A percentile compares a stretch with the other conserved stretches of the same genome.
These are phyloP conservation scores for Lactarius psammicola DNA, from an alignment of 768 basidiomycete genomes.

Conservation along the genomic window DNA sequence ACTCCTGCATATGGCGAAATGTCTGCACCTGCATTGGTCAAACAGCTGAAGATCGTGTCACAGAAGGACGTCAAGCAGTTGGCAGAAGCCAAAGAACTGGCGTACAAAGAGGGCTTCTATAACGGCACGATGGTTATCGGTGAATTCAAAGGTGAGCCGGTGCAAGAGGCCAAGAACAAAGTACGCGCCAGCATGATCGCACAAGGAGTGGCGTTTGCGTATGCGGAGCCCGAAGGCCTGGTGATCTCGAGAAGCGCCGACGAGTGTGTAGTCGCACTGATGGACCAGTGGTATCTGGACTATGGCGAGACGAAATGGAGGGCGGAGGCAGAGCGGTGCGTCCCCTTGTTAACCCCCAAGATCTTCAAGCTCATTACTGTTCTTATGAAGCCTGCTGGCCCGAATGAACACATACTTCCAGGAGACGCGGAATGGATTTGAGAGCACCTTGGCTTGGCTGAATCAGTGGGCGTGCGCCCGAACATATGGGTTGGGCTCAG, in stretches of 20 bases:
- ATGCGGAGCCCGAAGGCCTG: conserved; percentile 92
- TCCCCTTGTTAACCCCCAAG: conserved; percentile 25
- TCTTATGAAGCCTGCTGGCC: conserved; percentile 57
- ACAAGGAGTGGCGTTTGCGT: conserved; percentile 75
- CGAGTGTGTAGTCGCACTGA: conserved; percentile 95
- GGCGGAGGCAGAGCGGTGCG: conserved; percentile 76
- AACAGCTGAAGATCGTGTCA: conserved; percentile 90
- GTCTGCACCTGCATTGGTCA: conserved; percentile 78
- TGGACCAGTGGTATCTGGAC: conserved; percentile 99
- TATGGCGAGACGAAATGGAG: conserved; percentile 94
- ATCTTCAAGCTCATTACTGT: conserved; percentile 6
- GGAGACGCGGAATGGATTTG: conserved; percentile 93
- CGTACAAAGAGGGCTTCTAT: conserved; percentile 99
- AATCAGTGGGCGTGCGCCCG: conserved; percentile 99
- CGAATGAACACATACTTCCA: conserved; percentile 86
- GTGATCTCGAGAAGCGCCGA: conserved; percentile 91
- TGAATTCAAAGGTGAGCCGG: conserved; percentile 83
- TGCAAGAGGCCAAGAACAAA: conserved; percentile 89
- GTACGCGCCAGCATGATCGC: conserved; percentile 84
- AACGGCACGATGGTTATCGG: conserved; percentile 88
- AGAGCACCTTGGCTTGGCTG: conserved; percentile 90
- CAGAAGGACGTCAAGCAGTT: conserved; percentile 93
- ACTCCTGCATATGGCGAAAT: conserved; percentile 94
- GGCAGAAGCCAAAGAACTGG: conserved; percentile 94
- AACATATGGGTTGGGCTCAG: conserved; percentile 92